These are phyloP conservation scores for Poteriospumella lacustris DNA, from an alignment of 108 stramenopile species.

Conservation along the genomic window DNA sequence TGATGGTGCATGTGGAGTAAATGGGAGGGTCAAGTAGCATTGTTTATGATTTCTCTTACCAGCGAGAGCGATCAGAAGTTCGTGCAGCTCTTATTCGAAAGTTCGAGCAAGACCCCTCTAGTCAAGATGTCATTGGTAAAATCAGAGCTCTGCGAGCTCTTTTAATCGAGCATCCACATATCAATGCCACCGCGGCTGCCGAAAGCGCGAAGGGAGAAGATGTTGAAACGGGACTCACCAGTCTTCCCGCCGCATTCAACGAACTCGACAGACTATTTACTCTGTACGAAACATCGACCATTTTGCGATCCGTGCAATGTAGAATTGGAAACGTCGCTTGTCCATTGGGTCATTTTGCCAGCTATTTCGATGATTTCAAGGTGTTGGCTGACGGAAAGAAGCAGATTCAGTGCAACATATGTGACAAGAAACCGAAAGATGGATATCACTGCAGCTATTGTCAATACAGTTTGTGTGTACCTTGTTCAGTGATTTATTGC, in stretches of 20 bases:
- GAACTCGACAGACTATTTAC: not conserved
- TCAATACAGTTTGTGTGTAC: slow-evolving; percentile 4
- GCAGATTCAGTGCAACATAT: not conserved
- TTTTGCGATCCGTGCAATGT: slow-evolving; percentile 11
- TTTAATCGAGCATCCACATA: not conserved
- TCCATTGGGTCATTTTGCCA: slow-evolving; percentile 18
- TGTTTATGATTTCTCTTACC: not conserved
- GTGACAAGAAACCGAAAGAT: not conserved
- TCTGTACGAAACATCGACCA: not conserved
- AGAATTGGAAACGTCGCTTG: not conserved
- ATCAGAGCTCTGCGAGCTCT: not conserved
- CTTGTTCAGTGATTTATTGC: slow-evolving; percentile 13
- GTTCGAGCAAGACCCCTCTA: not conserved
- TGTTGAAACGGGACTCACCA: not conserved
- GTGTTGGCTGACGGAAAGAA: not conserved
- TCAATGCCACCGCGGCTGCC: not conserved
- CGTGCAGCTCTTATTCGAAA: not conserved
- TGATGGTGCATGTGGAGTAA: too few relatives aligned
- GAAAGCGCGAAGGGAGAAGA: not conserved
- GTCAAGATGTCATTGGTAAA: not conserved
- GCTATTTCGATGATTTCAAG: not conserved
- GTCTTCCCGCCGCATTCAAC: not conserved
- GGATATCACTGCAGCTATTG: slow-evolving; percentile 17
- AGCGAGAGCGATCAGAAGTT: not conserved
- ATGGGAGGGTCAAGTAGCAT: too few relatives aligned